Base-by-base conservation (phyloP, 306 rosid genomes). In the Lablab purpureus region DNA sequence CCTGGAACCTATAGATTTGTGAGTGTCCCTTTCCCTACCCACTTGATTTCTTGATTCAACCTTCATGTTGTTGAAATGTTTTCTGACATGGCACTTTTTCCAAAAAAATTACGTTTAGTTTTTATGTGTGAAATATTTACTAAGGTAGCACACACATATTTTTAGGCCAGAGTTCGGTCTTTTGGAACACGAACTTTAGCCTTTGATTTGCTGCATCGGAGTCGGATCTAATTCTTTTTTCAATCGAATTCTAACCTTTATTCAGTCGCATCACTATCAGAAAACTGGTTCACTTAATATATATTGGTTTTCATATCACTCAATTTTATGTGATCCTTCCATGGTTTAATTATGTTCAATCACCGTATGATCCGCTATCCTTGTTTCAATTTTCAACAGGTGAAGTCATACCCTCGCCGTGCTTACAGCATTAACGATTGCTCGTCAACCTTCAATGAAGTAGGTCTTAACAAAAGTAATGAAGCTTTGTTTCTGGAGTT, bases 401-500 rank as follows among this genome's bases (percentile, higher is more conserved):
- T 84, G 25, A 89, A 85, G 85, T 87, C 99, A 63, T 95, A 90
- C 76, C 98, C 97, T 13, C 81, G 94, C 45, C 78, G 82, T 13
- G 88, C 91, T 64, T 93, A 79, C 64, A 81, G 74, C 25, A 36
- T 80, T 10, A 79, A 78, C 13, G 89, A 91, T 73, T 71, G 89
- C 79, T 81, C 80, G 5, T 87, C 63, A 76, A 82, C 91, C 45
- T 73, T 95, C 88, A 69, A 82, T 40, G 96, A 91, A 83, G 83
- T 91, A 28, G 98, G 94, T 84, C 88, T 95, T 62, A 89, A 84
- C 58, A 91, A 87, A 85, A 90, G 89, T 76, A 91, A 90, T 45
- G 99, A 95, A 80, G 96, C 98, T 23, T 80, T 95, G 73, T 91
- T 92, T 83, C 86, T 95, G 76, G 99, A 95, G 88, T 37, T 90